Base-by-base conservation (phyloP, 805 yeast species). In the Yarrowia sp. region DNA sequence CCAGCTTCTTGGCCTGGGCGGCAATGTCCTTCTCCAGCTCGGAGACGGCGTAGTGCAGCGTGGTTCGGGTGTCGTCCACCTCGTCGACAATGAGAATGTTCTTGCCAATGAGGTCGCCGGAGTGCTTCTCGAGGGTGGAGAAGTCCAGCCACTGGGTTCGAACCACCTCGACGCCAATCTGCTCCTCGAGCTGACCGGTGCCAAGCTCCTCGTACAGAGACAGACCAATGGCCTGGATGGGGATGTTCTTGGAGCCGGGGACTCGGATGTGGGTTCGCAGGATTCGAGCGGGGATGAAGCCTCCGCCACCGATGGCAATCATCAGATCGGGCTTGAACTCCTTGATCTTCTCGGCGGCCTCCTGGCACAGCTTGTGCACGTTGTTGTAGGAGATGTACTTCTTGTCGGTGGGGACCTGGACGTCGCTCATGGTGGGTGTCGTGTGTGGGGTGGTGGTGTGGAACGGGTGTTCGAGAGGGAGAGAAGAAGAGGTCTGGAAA, bases 291-390 rank as follows among this genome's bases (percentile, higher is more conserved):
- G 98, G 99, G 70, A 94, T 95, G 79, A 94, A 91, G 1, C 98
- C 99, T 77, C 99, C 97, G 74, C 97, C 97, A 76, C 83, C 99
- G 75, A 94, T 92, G 73, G 98, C 98, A 71, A 94, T 91, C 80
- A 93, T 91, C 70, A 91, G 84, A 78, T 93, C 97, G 48, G 97
- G 97, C 74, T 91, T 86, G 82, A 91, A 89, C 70, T 77, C 81
- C 74, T 82, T 79, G 74, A 89, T 82, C 67, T 81, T 78, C 46
- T 77, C 82, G 11, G 91, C 90, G 14, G 86, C 82, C 75, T 85
- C 83, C 79, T 89, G 91, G 77, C 97, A 91, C 70, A 89, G 83
- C 81, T 91, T 91, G 82, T 91, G 97, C 70, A 91, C 87, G 75
- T 87, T 84, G 81, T 91, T 89, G 83, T 91, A 91, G 22, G 93